Evolutionary conservation across 1,139 yeast genomes (phyloP), one percentile per base, ranked within the genome.

Genomic region (Dujonia santamariae): DNA sequence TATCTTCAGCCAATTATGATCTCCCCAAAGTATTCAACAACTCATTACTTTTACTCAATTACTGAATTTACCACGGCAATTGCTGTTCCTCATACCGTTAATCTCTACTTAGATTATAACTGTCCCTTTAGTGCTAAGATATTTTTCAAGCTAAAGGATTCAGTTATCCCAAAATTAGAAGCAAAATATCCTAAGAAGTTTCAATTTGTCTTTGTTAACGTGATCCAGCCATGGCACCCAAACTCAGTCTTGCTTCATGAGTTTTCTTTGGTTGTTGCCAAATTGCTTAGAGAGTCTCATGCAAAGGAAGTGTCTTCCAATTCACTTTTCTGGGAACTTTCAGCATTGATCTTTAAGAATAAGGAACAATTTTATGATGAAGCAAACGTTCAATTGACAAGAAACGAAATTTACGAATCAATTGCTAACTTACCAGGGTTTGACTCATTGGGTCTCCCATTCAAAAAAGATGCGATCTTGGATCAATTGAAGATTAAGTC

Each of bases 151-250:
- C 56, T 85, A 42, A 64, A 70, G 42, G 54, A 63, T 11, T 63
- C 65, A 17, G 68, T 85, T 12, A 67, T 80, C 26, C 87, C 88
- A 4, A 45, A 56, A 25, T 58, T 80, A 35, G 68, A 75, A 34
- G 43, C 58, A 31, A 56, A 63, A 34, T 63, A 69, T 41, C 77
- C 80, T 0, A 70, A 67, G 35, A 55, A 68, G 42, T 76, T 80
- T 48, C 78, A 78, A 47, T 67, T 81, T 39, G 72, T 75, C 3
- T 71, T 75, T 52, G 71, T 81, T 42, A 80, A 84, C 46, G 87
- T 81, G 23, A 67, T 83, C 25, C 95, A 86, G 57, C 92, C 94
- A 44, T 86, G 95, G 95, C 96, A 86, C 53, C 80, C 92, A 21
- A 72, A 77, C 36, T 80, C 90, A 1, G 72, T 75, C 7, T 61